Base-by-base conservation (phyloP, 108 stramenopile species). In the Cyclostephanos invisitatus region DNA sequence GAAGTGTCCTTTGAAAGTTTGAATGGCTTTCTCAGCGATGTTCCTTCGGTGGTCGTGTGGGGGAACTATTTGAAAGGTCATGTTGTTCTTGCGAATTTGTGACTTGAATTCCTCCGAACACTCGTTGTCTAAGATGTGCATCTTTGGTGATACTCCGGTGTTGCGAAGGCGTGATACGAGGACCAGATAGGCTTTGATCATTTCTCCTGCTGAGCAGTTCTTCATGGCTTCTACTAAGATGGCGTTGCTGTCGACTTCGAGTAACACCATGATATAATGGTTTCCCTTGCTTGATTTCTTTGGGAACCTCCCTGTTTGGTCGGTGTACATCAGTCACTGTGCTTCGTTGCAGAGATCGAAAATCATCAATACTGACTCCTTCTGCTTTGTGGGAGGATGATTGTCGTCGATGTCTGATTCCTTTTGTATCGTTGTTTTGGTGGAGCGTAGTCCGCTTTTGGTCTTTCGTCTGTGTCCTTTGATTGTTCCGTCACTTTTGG, bases 231-330 rank as follows among this genome's bases (percentile, higher is more conserved):
- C 70, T 11, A 56, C 53, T 17, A 74, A 48, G 18, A 86, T 86
- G 55, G 22, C 54, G 59, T 83, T 78, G 68, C 62, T 59, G 53
- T 86, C 80, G 24, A 81, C 70, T 35, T 81, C 70, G 36, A 81
- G 68, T 1, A 83, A 17, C 5, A 84, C 55, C 55, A 86, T 57
- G 1, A 80, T 51, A 70, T 86, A 80, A 17, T 80, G 47, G 61
- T 85, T 71, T 0, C 83, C 83, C 14, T 15, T 68, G 53, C 38
- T 49, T 17, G 84, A 80, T 17, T 51, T 32, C 10, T 42, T 47
- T n/a, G 66, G 54, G 24, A 86, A 78, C 0, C 48, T 35, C 7
- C 85, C 83, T 10, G 82, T 86, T 61, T 81, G 75, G 38, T 85
- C 84, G 24, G 78, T 72, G 70, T 71, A 80, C 47, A 73, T 72